Conservation (phyloP, 495 filamentous ascomycete genomes). For the Bombardia bombarda region DNA sequence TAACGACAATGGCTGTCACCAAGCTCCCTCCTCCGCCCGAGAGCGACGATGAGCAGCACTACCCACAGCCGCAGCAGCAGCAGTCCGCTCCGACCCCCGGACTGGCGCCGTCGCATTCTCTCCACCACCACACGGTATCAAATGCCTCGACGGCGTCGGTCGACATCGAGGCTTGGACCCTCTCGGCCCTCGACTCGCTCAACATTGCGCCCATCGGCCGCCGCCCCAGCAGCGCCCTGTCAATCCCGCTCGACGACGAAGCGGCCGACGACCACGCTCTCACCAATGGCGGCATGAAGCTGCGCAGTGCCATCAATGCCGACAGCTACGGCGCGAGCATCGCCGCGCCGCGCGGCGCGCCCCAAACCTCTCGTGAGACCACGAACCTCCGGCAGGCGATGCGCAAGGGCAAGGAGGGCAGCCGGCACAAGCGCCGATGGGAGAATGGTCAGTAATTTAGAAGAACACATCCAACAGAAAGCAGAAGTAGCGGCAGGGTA, state of each 20-base stretch:
- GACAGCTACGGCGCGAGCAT: constrained; percentile 11
- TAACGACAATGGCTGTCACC: constrained; percentile 13
- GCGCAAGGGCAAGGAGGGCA: constrained; percentile 91
- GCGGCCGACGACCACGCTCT: neutral
- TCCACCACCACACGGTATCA: constrained; percentile 24
- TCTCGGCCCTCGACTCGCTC: constrained; percentile 40
- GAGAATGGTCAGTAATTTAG: constrained; percentile 72
- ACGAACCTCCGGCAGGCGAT: constrained; percentile 56
- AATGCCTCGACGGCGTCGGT: constrained; percentile 25
- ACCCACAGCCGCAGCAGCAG: too few species aligned
- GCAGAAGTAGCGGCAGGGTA: too few species aligned
- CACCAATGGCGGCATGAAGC: constrained; percentile 10
- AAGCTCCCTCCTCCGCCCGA: constrained; percentile 4
- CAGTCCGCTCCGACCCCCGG: constrained; percentile 5
- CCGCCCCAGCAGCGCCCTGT: constrained; percentile 34
- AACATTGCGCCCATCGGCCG: constrained; percentile 36
- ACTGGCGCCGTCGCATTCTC: too few species aligned
- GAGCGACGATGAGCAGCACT: constrained; percentile 1
- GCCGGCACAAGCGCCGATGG: constrained; percentile 77
- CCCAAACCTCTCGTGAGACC: constrained; percentile 41
- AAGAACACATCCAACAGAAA: too few species aligned
- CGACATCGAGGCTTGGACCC: constrained; percentile 44
- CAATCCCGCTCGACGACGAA: constrained; percentile 37
- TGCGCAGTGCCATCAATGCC: constrained; percentile 8
- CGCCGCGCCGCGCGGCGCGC: constrained; percentile 26